A percentile compares a stretch with the other conserved stretches of the same genome.
These are phyloP conservation scores for Carpinus viminea DNA, from an alignment of 306 rosid genomes.

Conservation along the genomic window DNA sequence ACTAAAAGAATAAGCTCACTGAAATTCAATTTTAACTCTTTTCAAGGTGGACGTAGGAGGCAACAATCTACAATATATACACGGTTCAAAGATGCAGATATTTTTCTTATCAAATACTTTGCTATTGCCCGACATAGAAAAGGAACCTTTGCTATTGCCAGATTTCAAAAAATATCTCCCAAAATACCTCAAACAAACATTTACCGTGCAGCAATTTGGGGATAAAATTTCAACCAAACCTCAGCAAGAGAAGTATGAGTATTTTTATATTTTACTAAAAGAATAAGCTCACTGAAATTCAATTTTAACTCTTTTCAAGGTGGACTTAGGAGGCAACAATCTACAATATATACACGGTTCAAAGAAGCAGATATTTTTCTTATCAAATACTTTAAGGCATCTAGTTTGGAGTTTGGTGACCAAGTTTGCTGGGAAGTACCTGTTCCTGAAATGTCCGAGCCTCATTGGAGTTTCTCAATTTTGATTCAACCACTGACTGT, in stretches of 20 bases:
- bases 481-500: constrained; percentile 77
- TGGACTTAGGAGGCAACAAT: constrained; percentile 1
- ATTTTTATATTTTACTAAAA: no score
- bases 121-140: no score
- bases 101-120: constrained; percentile 12
- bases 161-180: no score
- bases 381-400: constrained; percentile 14
- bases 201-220: no score
- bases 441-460: constrained; percentile 74
- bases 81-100: constrained; percentile 23
- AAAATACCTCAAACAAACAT: no score
- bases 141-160: no score
- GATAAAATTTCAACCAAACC: no score
- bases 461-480: constrained; percentile 80
- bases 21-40: no score
- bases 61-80: neutral
- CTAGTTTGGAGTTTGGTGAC: constrained; percentile 7
- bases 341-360: neutral
- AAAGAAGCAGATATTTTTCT: constrained; percentile 20
- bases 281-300: no score
- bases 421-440: constrained; percentile 39
- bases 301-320: neutral
- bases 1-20: no score
- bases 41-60: neutral
- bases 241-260: neutral